Evolutionary conservation across 305 asterid genomes (phyloP), one percentile per base, ranked within the genome.

Genomic region (Fraxinus xanthoxyloides): DNA sequence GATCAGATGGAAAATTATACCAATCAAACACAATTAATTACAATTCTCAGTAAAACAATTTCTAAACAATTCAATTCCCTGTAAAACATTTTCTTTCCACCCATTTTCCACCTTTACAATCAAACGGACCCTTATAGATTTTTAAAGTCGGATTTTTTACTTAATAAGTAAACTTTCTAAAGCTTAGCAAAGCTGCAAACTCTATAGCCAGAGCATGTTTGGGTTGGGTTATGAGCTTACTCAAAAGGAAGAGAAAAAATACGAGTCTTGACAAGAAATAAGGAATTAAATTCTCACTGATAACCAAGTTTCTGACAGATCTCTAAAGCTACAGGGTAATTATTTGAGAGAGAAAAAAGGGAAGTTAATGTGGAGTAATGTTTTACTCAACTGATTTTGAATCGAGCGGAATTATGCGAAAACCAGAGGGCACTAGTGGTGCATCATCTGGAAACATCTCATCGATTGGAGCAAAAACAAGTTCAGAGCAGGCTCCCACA

Each of bases 371-470:
- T 8, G 3, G 35, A 30, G 73, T 19, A 59, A 81, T 26, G 19
- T 23, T 40, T 79, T 32, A 85, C 97, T 90, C 86, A 93, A 94
- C 97, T 92, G 97, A 87, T 90, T 94, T 94, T 26, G 90, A 85
- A 70, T 94, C 95, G 5, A 94, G 90, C 0, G 98, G 97, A 79
- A 93, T 93, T 70, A 94, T 88, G 73, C 98, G 97, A 56, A 94
- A 94, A 81, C 98, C 98, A 4, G 98, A 94, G n/a, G 98, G 98
- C 15, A 93, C 86, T 75, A 94, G 79, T 0, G 91, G 97, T 12
- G 95, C 97, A 63, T 94, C 97, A 32, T 94, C 98, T 0, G 97
- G 97, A 82, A 93, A 94, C 96, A 92, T 94, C 81, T 94, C 98
- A 78, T 94, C 97, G 2, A 93, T 94, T 74, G 98, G 97, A 77